Conservation (phyloP, 1,284 basidiomycete genomes). For the Puccinia novopanici region DNA sequence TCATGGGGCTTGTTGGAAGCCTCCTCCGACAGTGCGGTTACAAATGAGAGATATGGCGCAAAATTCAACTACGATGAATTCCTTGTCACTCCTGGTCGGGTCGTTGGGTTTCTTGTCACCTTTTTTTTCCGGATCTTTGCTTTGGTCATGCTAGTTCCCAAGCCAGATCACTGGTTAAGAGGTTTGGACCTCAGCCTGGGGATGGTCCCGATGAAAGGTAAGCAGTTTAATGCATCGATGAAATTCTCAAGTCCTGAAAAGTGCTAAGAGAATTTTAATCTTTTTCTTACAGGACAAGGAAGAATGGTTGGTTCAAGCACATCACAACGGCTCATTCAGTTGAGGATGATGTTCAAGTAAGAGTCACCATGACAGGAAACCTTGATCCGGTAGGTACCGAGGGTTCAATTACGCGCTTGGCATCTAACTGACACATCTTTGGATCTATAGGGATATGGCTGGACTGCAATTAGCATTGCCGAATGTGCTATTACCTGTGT, state of each 20-base stretch:
- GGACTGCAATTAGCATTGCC: constrained; percentile 54
- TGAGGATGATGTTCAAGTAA: constrained; percentile 53
- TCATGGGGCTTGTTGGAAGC: constrained; percentile 56
- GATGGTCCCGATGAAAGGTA: constrained; percentile 53
- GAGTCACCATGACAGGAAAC: constrained; percentile 53
- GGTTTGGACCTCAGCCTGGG: constrained; percentile 54
- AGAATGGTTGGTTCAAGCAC: constrained; percentile 55
- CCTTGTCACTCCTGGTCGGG: constrained; percentile 30
- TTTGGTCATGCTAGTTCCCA: constrained; percentile 53
- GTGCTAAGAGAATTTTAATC: background rate
- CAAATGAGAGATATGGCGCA: constrained; percentile 34
- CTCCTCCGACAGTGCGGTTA: background rate
- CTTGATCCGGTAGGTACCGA: constrained; percentile 54
- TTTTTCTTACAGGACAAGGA: constrained; percentile 41
- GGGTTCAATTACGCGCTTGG: background rate
- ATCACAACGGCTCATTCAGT: constrained; percentile 54
- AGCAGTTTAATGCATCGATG: background rate
- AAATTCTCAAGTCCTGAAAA: background rate
- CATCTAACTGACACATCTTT: background rate
- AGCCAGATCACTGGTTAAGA: constrained; percentile 53
- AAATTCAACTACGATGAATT: constrained; percentile 45
- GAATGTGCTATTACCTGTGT: constrained; percentile 54
- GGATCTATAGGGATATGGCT: constrained; percentile 53
- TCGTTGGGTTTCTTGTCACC: constrained; percentile 38
- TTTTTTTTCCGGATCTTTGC: constrained; percentile 32